Evolutionary conservation across 371 early-diverging fungal genomes (phyloP), one percentile per base, ranked within the genome.

Genomic region (Apophysomyces ossiformis): DNA sequence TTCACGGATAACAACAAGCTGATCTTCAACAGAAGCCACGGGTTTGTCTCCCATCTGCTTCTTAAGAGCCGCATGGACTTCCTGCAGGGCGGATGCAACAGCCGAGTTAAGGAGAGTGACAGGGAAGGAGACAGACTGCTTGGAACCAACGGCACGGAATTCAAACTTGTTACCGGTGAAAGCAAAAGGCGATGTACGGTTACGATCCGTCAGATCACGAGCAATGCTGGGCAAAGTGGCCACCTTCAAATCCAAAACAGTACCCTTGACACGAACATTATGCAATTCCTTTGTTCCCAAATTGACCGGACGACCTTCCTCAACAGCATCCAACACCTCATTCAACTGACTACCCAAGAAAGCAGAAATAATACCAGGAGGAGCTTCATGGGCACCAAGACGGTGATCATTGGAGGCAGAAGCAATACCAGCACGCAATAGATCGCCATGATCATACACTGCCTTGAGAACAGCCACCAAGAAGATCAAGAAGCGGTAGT

Each of bases 121-220:
- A 32, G 98, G 96, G 93, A 96, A 96, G 39, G 98, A 93, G 39
- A 96, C 95, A 26, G 95, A 95, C 84, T 96, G 97, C 88, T 96
- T 96, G 69, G 99, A 93, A 41, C 99, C 99, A 41, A 98, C 97
- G 65, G 98, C 97, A 83, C 99, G 93, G 96, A 98, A 99, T 86
- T 99, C 99, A 70, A 99, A 97, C 89, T 99, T 99, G 93, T 99
- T 97, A 64, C 98, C 98, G 65, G 98, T 99, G 86, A 98, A 99
- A 63, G 99, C 99, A 70, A 99, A 97, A 37, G 99, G 97, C 58
- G 97, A 97, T 32, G 99, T 99, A 73, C 98, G 93, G 92, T 99
- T 99, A 78, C 99, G 95, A 78, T 99, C 99, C 18, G 98, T 97
- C 78, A 96, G 78, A 77, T 99, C 99, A 81, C 97, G 95, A 26